Evolutionary conservation across 331 rosid species (phyloP), one percentile per base, ranked within the genome.

Genomic region (Arachis monticola): DNA sequence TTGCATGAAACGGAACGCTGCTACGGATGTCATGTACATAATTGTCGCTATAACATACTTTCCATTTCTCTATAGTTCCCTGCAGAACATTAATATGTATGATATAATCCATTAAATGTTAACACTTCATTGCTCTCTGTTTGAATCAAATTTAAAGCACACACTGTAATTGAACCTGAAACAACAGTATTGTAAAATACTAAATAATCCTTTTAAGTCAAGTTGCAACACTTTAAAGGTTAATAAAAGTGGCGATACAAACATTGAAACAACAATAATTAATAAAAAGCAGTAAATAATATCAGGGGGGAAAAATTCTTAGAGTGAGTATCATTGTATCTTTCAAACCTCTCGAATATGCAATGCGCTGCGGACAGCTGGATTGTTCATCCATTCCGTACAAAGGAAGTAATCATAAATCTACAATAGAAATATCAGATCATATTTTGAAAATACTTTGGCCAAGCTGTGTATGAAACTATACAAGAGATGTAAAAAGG

Each of bases 271-370:
- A 17, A 17, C 22, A 17, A 17, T 17, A 17, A 17, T 17, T 17
- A 17, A 17, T 17, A 17, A 17, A 17, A 31, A 6, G 10, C 11
- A 32, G 13, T n/a, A 68, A 38, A 35, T 5, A 4, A 61, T 61
- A 11, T 32, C 22, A 17, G 22, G 22, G 22, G 22, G 22, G 22
- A 17, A 17, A 17, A 17, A 17, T 17, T 17, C 22, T 17, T 17
- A 17, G 22, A 17, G 22, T 6, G 11, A 40, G 67, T 32, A 35
- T 56, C 10, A 9, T 17, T 17, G 22, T 17, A 17, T 17, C 22
- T 31, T 27, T 12, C 67, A 60, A 68, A 83, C 86, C 86, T 83
- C 42, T 65, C 73, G 59, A 35, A 70, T 12, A 41, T 79, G 75
- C 51, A 83, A 40, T 0, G 79, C 65, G 40, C 65, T 42, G 8